Evolutionary conservation across 1,284 basidiomycete species (phyloP).

Genomic region (Hypsizygus ulmarius): DNA sequence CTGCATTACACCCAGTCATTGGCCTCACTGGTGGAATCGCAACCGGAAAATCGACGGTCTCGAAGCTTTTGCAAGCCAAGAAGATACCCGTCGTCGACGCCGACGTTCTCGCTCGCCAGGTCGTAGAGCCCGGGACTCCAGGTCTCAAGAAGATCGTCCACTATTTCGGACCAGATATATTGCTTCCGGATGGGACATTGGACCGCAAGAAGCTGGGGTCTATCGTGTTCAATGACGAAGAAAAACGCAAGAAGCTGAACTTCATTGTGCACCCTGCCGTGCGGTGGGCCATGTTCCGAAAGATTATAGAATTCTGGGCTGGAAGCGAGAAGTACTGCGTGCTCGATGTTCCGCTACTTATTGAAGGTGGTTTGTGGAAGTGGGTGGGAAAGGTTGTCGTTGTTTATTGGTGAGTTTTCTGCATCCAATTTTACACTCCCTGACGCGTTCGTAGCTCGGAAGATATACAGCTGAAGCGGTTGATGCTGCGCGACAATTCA

Average conservation of each 20-base stretch:
- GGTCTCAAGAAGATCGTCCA: constrained; percentile 68
- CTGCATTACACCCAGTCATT: constrained; percentile 58
- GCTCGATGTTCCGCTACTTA: constrained; percentile 90
- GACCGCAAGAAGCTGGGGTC: constrained; percentile 84
- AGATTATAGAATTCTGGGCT: constrained; percentile 74
- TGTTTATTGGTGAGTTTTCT: constrained; percentile 75
- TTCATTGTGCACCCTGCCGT: constrained; percentile 91
- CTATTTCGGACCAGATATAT: constrained; percentile 70
- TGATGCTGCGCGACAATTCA: constrained; percentile 69
- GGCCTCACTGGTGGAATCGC: constrained; percentile 97
- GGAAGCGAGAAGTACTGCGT: constrained; percentile 77
- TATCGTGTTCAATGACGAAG: constrained; percentile 81
- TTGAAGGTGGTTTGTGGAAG: constrained; percentile 87
- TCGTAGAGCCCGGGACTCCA: constrained; percentile 82
- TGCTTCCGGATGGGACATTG: constrained; percentile 70
- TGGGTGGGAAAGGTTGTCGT: constrained; percentile 84
- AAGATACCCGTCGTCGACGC: constrained; percentile 89
- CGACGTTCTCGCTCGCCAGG: constrained; percentile 86
- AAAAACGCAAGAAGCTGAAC: constrained; percentile 76
- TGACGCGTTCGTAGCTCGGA: constrained; percentile 47
- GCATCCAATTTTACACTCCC: background rate
- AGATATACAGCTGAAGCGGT: constrained; percentile 76
- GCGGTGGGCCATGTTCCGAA: constrained; percentile 69
- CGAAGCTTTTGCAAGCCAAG: constrained; percentile 61
- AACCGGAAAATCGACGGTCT: constrained; percentile 94